A percentile compares a stretch with the other conserved stretches of the same genome.
phyloP scores from a whole-genome alignment of 2,329 filamentous ascomycete genomes.

The Dryadomyces quercivorus region DNA sequence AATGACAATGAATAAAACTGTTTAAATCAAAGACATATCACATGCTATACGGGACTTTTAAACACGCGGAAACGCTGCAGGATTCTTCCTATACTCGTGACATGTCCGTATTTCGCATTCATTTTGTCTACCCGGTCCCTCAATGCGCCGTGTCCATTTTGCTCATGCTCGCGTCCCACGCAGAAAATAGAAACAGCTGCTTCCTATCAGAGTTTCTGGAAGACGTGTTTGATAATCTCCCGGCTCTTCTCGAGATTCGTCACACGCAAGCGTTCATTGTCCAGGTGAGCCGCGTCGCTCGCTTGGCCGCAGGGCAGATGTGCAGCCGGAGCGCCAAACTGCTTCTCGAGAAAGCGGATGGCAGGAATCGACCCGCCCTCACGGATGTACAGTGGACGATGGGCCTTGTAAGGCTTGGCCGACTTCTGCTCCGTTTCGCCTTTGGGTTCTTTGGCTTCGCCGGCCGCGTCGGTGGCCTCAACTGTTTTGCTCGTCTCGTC shows the following conservation, averaged over 20 bases:
- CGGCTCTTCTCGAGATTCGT: conserved; percentile 82
- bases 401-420: conserved; percentile 20
- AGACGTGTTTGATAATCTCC: conserved; percentile 83
- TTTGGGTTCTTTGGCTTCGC: background rate
- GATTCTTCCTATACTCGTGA: too few relatives aligned
- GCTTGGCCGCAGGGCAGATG: conserved; percentile 92
- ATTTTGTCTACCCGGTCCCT: background rate
- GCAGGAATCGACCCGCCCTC: conserved; percentile 93
- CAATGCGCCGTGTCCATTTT: background rate
- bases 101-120: too few relatives aligned
- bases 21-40: too few relatives aligned
- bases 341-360: conserved; percentile 88
- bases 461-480: background rate
- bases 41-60: too few relatives aligned
- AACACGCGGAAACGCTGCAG: too few relatives aligned
- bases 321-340: conserved; percentile 80
- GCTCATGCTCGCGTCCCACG: background rate
- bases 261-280: conserved; percentile 85
- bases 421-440: background rate
- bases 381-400: conserved; percentile 78
- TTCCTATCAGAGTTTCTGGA: conserved; percentile 42
- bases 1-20: background rate
- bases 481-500: background rate
- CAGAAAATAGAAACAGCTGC: too few relatives aligned
- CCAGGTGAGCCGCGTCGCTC: conserved; percentile 84